Conservation (phyloP, 2,329 filamentous ascomycete genomes). For the Lachnum nothofagi region DNA sequence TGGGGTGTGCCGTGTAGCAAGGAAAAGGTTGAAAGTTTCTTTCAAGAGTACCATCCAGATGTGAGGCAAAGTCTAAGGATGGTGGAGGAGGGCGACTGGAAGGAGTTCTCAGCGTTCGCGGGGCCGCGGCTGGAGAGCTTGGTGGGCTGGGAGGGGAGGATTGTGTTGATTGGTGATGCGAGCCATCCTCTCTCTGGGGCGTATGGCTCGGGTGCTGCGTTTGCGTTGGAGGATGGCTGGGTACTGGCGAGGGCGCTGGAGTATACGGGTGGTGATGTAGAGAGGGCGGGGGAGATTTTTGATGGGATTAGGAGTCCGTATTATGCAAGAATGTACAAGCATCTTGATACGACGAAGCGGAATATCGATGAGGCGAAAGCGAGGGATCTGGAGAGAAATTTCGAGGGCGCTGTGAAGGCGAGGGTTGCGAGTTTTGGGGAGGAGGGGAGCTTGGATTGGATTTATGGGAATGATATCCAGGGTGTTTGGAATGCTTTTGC, state of each 20-base stretch:
- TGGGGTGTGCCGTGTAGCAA: slow-evolving; percentile 38
- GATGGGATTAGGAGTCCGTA: slow-evolving; percentile 38
- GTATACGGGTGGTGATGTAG: slow-evolving; percentile 12
- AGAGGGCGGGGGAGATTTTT: slow-evolving; percentile 35
- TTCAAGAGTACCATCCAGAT: slow-evolving; percentile 38
- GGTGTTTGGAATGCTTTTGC: slow-evolving; percentile 32
- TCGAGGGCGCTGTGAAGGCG: slow-evolving; percentile 29
- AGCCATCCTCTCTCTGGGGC: slow-evolving; percentile 49
- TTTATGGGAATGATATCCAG: slow-evolving; percentile 40
- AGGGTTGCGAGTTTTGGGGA: slow-evolving; percentile 33
- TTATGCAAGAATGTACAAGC: slow-evolving; percentile 33
- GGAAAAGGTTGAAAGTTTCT: slow-evolving; percentile 35
- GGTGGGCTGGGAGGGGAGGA: slow-evolving; percentile 37
- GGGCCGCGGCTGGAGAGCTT: slow-evolving; percentile 40
- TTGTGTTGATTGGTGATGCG: slow-evolving; percentile 50
- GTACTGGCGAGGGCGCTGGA: slow-evolving; percentile 37
- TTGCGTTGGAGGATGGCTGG: slow-evolving; percentile 44
- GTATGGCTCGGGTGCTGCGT: slow-evolving; percentile 42
- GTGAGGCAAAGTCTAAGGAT: slow-evolving; percentile 37
- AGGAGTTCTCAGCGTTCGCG: slow-evolving; percentile 45
- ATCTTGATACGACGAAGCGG: slow-evolving; percentile 28
- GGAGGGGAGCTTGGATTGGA: slow-evolving; percentile 35
- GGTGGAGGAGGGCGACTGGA: slow-evolving; percentile 39
- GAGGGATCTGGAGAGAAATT: slow-evolving; percentile 23
- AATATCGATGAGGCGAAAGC: slow-evolving; percentile 17